These are phyloP conservation scores for Eucalyptus sp. DNA, from an alignment of 345 rosid genomes.

Conservation along the genomic window DNA sequence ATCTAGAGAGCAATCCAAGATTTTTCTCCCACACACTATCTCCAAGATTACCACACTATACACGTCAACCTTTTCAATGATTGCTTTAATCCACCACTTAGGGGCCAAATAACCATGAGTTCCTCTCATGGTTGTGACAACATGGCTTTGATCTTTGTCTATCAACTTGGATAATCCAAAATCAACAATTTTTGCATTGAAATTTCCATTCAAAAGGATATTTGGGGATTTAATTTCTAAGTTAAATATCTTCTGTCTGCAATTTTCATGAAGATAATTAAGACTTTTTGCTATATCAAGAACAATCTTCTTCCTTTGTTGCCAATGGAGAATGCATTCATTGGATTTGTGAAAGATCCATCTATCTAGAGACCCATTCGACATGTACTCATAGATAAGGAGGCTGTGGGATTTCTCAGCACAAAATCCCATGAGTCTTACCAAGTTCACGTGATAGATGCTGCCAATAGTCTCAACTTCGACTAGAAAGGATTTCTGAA, in stretches of 20 bases:
- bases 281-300: slow-evolving; percentile 17
- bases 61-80: background rate
- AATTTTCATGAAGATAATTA: slow-evolving; percentile 15
- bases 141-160: too few relatives aligned
- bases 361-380: slow-evolving; percentile 3
- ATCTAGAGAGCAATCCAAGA: background rate
- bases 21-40: slow-evolving; percentile 7
- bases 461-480: slow-evolving; percentile 14
- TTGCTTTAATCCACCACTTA: too few relatives aligned
- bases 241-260: background rate
- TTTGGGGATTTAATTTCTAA: too few relatives aligned
- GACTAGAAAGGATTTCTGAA: slow-evolving; percentile 7
- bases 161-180: too few relatives aligned
- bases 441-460: slow-evolving; percentile 3
- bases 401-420: slow-evolving; percentile 1
- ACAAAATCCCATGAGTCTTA: slow-evolving; percentile 7
- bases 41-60: slow-evolving; percentile 12
- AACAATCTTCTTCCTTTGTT: slow-evolving; percentile 12
- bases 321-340: background rate
- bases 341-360: slow-evolving; percentile 5
- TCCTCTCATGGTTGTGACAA: rapidly evolving
- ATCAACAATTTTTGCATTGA: too few relatives aligned
- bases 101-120: rapidly evolving
- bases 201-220: too few relatives aligned
- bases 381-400: slow-evolving; percentile 13